Evolutionary conservation across 306 rosid genomes (phyloP), one percentile per base, ranked within the genome.

Genomic region (barrel medic (Medicago truncatula)): DNA sequence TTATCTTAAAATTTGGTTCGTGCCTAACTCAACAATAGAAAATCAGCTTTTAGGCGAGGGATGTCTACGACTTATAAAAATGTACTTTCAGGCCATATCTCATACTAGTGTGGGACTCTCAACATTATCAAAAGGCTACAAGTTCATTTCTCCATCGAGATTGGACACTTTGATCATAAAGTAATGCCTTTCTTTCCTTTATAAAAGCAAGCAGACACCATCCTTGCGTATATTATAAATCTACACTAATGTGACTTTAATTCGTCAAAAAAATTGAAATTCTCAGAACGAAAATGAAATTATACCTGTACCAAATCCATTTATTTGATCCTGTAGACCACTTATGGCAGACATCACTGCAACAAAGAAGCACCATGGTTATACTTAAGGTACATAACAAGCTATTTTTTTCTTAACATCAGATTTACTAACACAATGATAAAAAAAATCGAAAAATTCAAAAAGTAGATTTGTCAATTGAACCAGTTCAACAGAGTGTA

Each of bases 311-410:
- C 90, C 88, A 23, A 95, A 84, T 70, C 92, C 93, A 5, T 80
- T 47, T 77, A 92, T 70, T 84, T 90, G 81, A 84, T 84, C 93
- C 81, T 92, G 82, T 80, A 95, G 82, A 65, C 99, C 99, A 78
- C 97, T 95, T 71, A 92, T 88, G 62, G 99, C 96, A 70, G 99
- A 90, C 89, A 87, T 85, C 89, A 95, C 99, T 92, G 91, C 68
- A 81, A 74, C 53, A 80, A 81, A 81, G 78, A 81, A 80, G 50
- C 73, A 65, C 46, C 43, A 17, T 74, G 71, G 28, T 82, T 77
- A 81, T 18, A 72, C 50, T 81, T n/a, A 67, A 72, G 71, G 46
- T 60, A 61, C 28, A 67, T 9, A 58, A 68, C 38, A 46, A 66
- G 34, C 39, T 65, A 28, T 0, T 10, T 14, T 67, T 67, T 56